Conservation (phyloP, 306 rosid genomes). For the Echinosophora koreensis region DNA sequence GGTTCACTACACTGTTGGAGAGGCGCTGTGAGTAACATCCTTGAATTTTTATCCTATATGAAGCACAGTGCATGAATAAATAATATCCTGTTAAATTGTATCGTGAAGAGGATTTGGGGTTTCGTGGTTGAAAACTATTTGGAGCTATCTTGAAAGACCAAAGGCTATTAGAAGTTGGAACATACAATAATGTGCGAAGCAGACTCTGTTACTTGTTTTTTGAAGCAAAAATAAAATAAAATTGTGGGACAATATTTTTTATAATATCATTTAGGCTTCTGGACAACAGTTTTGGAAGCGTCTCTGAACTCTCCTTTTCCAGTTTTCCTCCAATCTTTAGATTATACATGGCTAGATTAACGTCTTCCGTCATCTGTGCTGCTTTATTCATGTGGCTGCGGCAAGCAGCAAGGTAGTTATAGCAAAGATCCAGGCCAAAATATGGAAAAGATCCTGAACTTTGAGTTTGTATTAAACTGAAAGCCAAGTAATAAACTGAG, state of each 20-base stretch:
- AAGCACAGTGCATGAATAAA: conserved; percentile 52
- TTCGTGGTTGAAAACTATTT: neutral
- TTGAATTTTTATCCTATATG: conserved; percentile 30
- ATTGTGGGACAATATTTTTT: too few species aligned
- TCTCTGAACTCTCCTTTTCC: neutral
- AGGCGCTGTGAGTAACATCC: conserved; percentile 59
- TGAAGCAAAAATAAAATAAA: too few species aligned
- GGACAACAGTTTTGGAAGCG: neutral
- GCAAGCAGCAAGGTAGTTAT: neutral
- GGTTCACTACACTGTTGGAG: conserved; percentile 72
- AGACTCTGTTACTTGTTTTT: neutral
- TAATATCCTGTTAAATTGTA: neutral
- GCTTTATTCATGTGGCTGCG: neutral
- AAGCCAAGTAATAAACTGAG: neutral
- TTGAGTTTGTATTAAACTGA: neutral
- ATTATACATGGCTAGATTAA: neutral
- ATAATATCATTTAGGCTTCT: neutral
- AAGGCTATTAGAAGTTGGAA: neutral
- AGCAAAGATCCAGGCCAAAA: neutral
- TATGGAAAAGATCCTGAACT: neutral
- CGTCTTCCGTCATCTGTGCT: neutral
- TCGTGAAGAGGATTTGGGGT: neutral
- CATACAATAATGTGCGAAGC: neutral
- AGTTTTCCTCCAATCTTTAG: neutral
- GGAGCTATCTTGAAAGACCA: neutral